Base-by-base conservation (phyloP, 129 eudicot species). In the Helianthus tuberosus region DNA sequence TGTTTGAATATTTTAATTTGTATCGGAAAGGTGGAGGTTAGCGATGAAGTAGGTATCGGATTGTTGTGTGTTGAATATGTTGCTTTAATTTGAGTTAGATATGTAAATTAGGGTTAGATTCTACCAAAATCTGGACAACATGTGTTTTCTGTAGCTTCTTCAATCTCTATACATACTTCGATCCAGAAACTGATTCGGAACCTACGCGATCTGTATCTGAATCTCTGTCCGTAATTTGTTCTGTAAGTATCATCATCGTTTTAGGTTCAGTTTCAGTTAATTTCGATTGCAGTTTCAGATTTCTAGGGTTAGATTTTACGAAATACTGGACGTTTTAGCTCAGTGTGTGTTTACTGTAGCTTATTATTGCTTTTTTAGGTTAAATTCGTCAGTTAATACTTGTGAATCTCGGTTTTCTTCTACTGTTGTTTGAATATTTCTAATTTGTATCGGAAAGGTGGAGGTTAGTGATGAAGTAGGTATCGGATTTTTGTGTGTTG, bases 201-300 rank as follows among this genome's bases (percentile, higher is more conserved):
- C 39, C 41, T 59, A 27, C 8, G 39, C 71, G 53, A 71, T 78
- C 82, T 78, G 48, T 43, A 50, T 41, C 72, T 27, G 48, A 57
- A 32, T 69, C 73, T 59, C 4, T 67, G 16, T 75, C 35, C 8
- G 49, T 46, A 14, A 9, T 64, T 54, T 44, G 38, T 39, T 73
- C 72, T 64, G 83, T 72, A 72, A 79, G 83, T 60, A 63, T 52
- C 68, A 46, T 68, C 68, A 46, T 66, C 60, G 46, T 62, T 43
- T 77, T 27, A 27, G 32, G 32, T 27, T 1, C 32, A 27, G 32
- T 27, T 27, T 27, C 32, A 16, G 29, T 62, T 27, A 27, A 27
- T 60, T 49, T 75, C 64, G 14, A 0, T 75, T 23, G 23, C 69
- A 25, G 11, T 11, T 59, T 59, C 36, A 10, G 13, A 4, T 20